Evolutionary conservation across 2,329 filamentous ascomycete species (phyloP).

Genomic region (Neurospora sp.): DNA sequence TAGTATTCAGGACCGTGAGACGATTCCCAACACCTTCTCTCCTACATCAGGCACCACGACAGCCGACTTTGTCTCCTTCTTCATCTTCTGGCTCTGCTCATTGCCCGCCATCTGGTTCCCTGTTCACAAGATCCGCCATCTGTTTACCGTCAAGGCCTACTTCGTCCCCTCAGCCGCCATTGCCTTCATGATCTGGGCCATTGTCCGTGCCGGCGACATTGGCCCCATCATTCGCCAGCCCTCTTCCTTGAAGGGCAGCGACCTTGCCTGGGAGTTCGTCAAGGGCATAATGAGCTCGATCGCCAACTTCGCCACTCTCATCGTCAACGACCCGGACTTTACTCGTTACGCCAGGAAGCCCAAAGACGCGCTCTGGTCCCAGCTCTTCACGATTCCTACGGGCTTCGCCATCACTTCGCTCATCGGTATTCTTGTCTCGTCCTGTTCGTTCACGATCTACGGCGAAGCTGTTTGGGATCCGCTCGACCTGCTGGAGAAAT

Average conservation of each 20-base stretch:
- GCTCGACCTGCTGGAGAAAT: conserved; percentile 53
- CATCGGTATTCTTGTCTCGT: conserved; percentile 71
- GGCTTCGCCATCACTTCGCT: conserved; percentile 74
- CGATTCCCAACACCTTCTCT: conserved; percentile 56
- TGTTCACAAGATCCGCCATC: conserved; percentile 76
- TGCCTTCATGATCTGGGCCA: conserved; percentile 78
- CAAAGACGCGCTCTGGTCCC: conserved; percentile 67
- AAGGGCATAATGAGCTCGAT: conserved; percentile 82
- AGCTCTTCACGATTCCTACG: conserved; percentile 62
- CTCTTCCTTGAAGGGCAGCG: conserved; percentile 51
- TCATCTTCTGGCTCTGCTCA: conserved; percentile 75
- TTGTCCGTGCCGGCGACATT: conserved; percentile 70
- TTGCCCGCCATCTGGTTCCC: conserved; percentile 83
- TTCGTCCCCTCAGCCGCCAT: conserved; percentile 77
- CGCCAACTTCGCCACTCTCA: conserved; percentile 82
- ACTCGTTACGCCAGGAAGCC: conserved; percentile 72
- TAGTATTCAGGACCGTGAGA: conserved; percentile 31
- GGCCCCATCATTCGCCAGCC: conserved; percentile 71
- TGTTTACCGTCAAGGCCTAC: conserved; percentile 84
- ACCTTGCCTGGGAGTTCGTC: conserved; percentile 71
- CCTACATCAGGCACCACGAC: conserved; percentile 61
- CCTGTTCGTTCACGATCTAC: conserved; percentile 60
- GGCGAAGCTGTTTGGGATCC: conserved; percentile 63
- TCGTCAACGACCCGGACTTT: conserved; percentile 77
- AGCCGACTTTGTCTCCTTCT: conserved; percentile 67